Evolutionary conservation across 202 grass and related monocot species (phyloP).

Genomic region (Panicum virgatum): DNA sequence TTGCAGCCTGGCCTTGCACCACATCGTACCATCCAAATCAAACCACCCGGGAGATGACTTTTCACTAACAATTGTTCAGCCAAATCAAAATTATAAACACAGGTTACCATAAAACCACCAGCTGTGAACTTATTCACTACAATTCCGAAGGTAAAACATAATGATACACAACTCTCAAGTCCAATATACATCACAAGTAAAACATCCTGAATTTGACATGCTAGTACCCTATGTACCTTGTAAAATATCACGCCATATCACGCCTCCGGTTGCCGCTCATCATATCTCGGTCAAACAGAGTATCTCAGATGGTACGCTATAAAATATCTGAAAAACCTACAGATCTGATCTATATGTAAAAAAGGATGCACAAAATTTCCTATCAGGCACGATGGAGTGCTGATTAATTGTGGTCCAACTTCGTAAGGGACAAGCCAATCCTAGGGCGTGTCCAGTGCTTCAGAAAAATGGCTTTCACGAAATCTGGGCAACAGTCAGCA

Average conservation of each 20-base stretch:
- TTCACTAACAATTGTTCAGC: no score
- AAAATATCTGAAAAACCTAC: conserved; percentile 11
- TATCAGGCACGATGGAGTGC: conserved; percentile 26
- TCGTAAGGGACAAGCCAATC: conserved; percentile 19
- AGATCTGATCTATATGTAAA: conserved; percentile 16
- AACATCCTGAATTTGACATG: conserved; percentile 21
- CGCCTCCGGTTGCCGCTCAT: neutral
- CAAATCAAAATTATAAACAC: neutral
- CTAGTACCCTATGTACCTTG: conserved; percentile 33
- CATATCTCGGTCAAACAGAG: conserved; percentile 14
- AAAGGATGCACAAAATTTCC: conserved; percentile 46
- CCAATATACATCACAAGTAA: conserved; percentile 27
- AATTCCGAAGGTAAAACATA: conserved; percentile 4
- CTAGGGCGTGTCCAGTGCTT: conserved; percentile 19
- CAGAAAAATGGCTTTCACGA: conserved; percentile 25
- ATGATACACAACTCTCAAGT: conserved; percentile 37
- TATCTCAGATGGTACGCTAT: neutral
- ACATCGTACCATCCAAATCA: no score
- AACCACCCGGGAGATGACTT: no score
- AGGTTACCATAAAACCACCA: neutral
- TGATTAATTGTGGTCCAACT: conserved; percentile 23
- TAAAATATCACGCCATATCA: conserved; percentile 36
- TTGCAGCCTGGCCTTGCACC: no score
- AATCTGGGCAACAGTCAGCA: conserved; percentile 34
- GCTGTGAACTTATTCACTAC: neutral